Conservation (phyloP, 495 filamentous ascomycete genomes). For the Talaromyces ruber region DNA sequence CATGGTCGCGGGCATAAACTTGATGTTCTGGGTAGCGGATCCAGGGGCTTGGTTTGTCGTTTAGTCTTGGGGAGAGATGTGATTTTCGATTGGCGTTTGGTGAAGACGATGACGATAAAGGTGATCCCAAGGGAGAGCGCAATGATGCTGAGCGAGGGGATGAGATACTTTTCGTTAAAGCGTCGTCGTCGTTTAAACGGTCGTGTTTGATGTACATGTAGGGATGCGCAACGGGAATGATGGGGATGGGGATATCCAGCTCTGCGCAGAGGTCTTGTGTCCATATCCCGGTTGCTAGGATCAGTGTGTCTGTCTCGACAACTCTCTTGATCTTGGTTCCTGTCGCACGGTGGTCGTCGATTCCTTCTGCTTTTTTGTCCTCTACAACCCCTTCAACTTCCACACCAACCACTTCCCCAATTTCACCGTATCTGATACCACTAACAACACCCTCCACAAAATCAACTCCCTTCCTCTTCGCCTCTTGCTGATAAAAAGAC, state of each 20-base stretch:
- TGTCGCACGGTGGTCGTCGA: not conserved
- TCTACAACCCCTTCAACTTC: constrained; percentile 8
- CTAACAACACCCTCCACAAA: constrained; percentile 17
- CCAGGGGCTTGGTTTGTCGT: constrained; percentile 13
- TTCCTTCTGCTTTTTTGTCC: constrained; percentile 9
- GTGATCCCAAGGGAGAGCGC: not conserved
- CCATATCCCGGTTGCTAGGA: constrained; percentile 27
- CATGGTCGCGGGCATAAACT: constrained; percentile 28
- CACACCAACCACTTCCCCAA: constrained; percentile 15
- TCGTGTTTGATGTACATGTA: constrained; percentile 21
- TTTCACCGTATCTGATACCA: constrained; percentile 8
- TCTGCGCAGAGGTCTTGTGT: constrained; percentile 13
- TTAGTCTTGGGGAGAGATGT: constrained; percentile 1
- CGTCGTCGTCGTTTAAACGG: not conserved
- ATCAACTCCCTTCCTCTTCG: constrained; percentile 13
- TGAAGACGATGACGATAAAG: not conserved
- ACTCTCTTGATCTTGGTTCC: not conserved
- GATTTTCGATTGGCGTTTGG: not conserved
- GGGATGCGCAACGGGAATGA: constrained; percentile 26
- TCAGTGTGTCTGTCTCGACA: not conserved
- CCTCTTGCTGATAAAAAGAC: constrained; percentile 17
- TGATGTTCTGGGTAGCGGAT: constrained; percentile 27
- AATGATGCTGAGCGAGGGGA: not conserved
- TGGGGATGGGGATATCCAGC: constrained; percentile 17
- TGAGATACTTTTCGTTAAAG: not conserved